Evolutionary conservation across 2,329 filamentous ascomycete species (phyloP), one percentile per base, ranked within the genome.

Genomic region (Incumbomyces delicatus): DNA sequence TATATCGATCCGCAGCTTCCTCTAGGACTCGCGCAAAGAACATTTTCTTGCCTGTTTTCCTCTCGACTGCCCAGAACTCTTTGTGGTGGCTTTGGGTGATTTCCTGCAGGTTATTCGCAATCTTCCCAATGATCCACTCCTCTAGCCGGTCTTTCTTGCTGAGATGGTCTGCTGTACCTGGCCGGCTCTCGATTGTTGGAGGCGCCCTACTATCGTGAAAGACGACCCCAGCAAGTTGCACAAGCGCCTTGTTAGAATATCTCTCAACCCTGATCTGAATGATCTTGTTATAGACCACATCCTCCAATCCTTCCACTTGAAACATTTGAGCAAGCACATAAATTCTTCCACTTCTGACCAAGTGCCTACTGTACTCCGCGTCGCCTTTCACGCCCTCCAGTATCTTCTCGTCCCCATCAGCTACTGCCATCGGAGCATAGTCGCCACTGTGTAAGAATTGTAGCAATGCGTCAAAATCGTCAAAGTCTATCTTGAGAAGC

Each of bases 311-410:
- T 7, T 12, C 20, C 37, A 56, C 47, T 11, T 46, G 39, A 7
- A 56, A 42, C 8, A 14, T 35, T 32, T 53, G 49, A 1, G 50
- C 50, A 27, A 56, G 44, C 2, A 49, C 44, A 36, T 54, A 54
- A 2, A 56, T 30, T 18, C 47, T 31, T 14, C 43, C 52, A 11
- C 33, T 29, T 18, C 49, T 35, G 8, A 51, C 12, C 12, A 48
- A 41, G 33, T 56, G 48, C 1, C 29, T 33, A 20, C 32, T 30
- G 35, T 56, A 56, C 13, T 52, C 45, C 2, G 45, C 41, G 11
- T 18, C 16, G 5, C 33, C 42, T 2, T 32, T 27, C n/a, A 45
- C 33, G 2, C 44, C 50, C 27, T 49, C 50, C 8, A 53, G 41
- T n/a, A 38, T 45, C 29, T 53, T 50, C 5, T 41, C 22, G 1